Conservation (phyloP, 169 alveolate species). For the Cardiosporidium cionae region DNA sequence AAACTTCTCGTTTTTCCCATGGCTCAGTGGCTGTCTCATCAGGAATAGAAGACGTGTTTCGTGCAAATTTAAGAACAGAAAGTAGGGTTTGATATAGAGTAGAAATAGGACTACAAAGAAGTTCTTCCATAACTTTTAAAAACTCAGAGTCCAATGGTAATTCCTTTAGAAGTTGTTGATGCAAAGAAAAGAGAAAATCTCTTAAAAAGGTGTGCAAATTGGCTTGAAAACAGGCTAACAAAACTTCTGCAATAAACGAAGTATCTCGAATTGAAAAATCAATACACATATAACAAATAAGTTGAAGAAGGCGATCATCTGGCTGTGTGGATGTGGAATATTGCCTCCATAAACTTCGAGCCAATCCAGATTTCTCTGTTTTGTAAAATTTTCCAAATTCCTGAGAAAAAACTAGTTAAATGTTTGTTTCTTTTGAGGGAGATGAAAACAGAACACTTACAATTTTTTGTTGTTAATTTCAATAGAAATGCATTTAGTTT, state of each 20-base stretch:
- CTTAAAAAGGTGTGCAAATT: neutral
- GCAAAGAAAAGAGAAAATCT: neutral
- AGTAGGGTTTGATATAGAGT: too few relatives aligned
- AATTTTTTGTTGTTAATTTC: too few relatives aligned
- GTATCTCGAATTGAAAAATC: neutral
- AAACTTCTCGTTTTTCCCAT: too few relatives aligned
- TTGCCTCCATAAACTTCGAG: neutral
- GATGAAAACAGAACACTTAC: too few relatives aligned
- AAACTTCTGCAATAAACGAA: neutral
- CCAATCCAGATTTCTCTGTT: neutral
- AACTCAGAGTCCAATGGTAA: too few relatives aligned
- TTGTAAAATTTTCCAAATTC: neutral
- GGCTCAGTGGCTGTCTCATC: too few relatives aligned
- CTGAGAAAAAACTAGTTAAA: neutral
- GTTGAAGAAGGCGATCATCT: neutral
- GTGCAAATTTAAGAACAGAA: too few relatives aligned
- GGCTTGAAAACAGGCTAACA: neutral
- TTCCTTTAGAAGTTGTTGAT: neutral
- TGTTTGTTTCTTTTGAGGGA: neutral
- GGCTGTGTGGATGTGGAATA: neutral
- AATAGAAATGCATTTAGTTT: too few relatives aligned
- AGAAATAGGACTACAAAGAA: too few relatives aligned
- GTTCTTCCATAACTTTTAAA: too few relatives aligned
- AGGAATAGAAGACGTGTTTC: too few relatives aligned
- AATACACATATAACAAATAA: neutral